These are phyloP conservation scores for Dissophora ornata DNA, from an alignment of 192 early-diverging fungal species.

Conservation along the genomic window DNA sequence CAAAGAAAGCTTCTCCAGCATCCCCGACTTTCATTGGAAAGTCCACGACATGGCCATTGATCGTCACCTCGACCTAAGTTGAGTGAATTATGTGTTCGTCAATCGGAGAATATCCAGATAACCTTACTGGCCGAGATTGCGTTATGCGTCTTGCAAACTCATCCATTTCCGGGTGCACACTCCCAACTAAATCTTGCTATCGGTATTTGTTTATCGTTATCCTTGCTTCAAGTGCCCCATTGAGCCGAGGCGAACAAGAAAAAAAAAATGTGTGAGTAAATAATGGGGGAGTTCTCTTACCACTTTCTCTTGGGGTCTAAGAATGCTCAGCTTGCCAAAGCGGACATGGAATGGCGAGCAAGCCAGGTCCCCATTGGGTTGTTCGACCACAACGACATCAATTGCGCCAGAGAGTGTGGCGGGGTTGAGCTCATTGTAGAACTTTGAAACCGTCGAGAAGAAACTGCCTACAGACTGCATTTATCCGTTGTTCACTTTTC, in stretches of 20 bases:
- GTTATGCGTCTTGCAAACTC: no score
- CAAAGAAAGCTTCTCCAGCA: conserved; percentile 97
- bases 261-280: no score
- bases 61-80: conserved; percentile 78
- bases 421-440: conserved; percentile 96
- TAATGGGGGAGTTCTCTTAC: conserved; percentile 8
- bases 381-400: conserved; percentile 94
- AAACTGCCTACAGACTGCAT: conserved; percentile 62
- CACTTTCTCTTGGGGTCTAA: conserved; percentile 92
- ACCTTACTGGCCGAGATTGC: no score
- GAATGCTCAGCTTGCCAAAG: conserved; percentile 94
- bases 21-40: conserved; percentile 97
- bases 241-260: not conserved
- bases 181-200: no score
- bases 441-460: conserved; percentile 84
- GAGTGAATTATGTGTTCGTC: no score
- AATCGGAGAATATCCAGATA: no score
- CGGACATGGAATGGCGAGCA: conserved; percentile 98
- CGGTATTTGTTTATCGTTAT: no score
- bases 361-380: conserved; percentile 80
- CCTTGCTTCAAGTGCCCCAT: no score
- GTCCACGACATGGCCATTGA: conserved; percentile 82
- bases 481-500: not conserved
- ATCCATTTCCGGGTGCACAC: no score
- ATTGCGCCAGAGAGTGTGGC: conserved; percentile 97